Percentiles rank a stretch among this genome's conserved stretches.
These are phyloP conservation scores for Acorus calamus DNA, from an alignment of 106 monocot species.

Conservation along the genomic window DNA sequence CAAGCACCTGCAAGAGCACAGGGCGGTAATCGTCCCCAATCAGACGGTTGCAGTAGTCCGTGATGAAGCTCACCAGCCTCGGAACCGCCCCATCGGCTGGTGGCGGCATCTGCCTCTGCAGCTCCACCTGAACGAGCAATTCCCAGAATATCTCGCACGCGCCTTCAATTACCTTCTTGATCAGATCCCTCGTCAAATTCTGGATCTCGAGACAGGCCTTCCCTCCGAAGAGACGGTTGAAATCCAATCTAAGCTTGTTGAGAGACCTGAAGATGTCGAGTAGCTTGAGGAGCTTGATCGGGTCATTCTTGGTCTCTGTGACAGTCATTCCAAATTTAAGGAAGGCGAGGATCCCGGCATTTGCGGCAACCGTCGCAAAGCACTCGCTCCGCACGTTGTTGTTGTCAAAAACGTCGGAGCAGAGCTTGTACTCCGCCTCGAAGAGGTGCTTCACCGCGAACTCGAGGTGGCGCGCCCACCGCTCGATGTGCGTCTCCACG, in stretches of 20 bases:
- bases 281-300: conserved; percentile 80
- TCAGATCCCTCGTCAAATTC: conserved; percentile 65
- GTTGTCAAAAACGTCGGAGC: conserved; percentile 47
- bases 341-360: conserved; percentile 61
- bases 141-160: conserved; percentile 94
- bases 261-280: conserved; percentile 72
- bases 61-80: conserved; percentile 64
- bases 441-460: conserved; percentile 79
- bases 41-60: conserved; percentile 64
- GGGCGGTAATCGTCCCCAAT: conserved; percentile 62
- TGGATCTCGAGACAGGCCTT: conserved; percentile 69
- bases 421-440: conserved; percentile 73
- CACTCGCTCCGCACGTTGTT: conserved; percentile 37
- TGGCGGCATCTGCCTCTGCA: conserved; percentile 49
- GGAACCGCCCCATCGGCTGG: conserved; percentile 67
- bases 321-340: conserved; percentile 56
- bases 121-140: conserved; percentile 73
- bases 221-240: conserved; percentile 72
- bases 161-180: conserved; percentile 70
- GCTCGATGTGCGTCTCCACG: conserved; percentile 40
- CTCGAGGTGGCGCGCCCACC: conserved; percentile 68
- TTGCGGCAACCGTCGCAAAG: conserved; percentile 63
- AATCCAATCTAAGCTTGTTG: conserved; percentile 67
- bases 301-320: conserved; percentile 77
- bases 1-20: conserved; percentile 51